Base-by-base conservation (phyloP, 2,329 filamentous ascomycete species). In the Cephalotrichum gorgonifer region DNA sequence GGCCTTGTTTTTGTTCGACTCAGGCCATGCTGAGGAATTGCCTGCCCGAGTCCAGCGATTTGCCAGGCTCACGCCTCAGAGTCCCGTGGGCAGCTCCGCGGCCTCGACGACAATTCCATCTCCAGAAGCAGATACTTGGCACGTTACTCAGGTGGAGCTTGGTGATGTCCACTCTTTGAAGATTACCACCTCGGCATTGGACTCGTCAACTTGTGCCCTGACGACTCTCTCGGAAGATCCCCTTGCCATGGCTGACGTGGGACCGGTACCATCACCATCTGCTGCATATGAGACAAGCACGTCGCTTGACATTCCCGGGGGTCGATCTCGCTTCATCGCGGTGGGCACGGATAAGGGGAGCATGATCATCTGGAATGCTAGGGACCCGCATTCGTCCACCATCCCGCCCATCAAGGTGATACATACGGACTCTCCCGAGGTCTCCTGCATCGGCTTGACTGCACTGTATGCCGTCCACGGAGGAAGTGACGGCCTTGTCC, bases 401-500 rank as follows among this genome's bases (percentile, higher is more conserved):
- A 74, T 95, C 41, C 70, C 76, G 12, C 87, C 91, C 1, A 60
- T 94, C n/a, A 82, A 88, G 26, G 74, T 85, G 46, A 90, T 97
- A 43, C 81, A 90, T 57, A 97, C 93, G 0, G 88, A 95, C 43
- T 97, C 91, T 0, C 89, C 91, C 0, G 79, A 88, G 60, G 82
- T 97, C 17, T 87, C 89, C 0, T 88, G 83, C 52, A 66, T 98
- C 15, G 93, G 85, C 6, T 64, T 95, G 43, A 88, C 89, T 1
- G 86, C 88, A 2, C 71, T 98, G 15, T 94, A 95, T 60, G 68
- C 98, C 15, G 86, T 97, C 6, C 88, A 95, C 62, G 93, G 93
- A 45, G 93, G 93, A 25, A 95, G 86, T 56, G 93, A 98, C 65
- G 91, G 93, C 1, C 77, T 97, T 3, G 91, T 95, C 4, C 93